phyloP scores from a whole-genome alignment of 495 filamentous ascomycete species.

The Ramalina intermedia region DNA sequence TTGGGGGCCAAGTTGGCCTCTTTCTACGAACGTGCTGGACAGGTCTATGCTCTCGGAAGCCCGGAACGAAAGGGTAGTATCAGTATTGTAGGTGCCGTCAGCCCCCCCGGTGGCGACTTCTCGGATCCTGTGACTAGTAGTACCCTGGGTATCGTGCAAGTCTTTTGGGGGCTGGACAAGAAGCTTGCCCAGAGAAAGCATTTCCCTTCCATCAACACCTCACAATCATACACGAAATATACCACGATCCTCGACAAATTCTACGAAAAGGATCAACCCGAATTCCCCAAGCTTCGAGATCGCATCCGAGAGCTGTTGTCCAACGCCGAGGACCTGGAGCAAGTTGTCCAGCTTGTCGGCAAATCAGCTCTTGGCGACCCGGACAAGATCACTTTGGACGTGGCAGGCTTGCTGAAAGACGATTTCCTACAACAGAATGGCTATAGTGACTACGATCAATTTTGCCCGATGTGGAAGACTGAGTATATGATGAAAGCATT shows the following conservation, averaged over 20 bases:
- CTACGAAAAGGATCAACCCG: constrained; percentile 83
- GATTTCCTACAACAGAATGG: constrained; percentile 99
- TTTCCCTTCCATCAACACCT: constrained; percentile 97
- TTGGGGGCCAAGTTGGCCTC: constrained; percentile 91
- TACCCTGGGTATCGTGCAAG: constrained; percentile 95
- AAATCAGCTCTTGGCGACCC: constrained; percentile 92
- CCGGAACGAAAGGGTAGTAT: constrained; percentile 80
- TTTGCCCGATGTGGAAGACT: constrained; percentile 98
- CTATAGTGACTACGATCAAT: constrained; percentile 97
- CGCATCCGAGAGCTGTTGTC: constrained; percentile 84
- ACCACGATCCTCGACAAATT: constrained; percentile 71
- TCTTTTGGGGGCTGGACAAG: constrained; percentile 99
- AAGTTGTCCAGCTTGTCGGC: constrained; percentile 96
- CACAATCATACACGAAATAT: constrained; percentile 95
- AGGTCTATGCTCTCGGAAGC: constrained; percentile 70
- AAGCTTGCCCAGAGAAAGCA: constrained; percentile 98
- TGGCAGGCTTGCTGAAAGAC: constrained; percentile 85
- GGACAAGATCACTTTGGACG: constrained; percentile 96
- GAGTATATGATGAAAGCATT: constrained; percentile 99
- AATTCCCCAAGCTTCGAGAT: constrained; percentile 86
- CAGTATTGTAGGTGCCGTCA: constrained; percentile 95
- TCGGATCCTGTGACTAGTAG: constrained; percentile 92
- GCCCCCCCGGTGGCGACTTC: constrained; percentile 96
- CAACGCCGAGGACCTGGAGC: constrained; percentile 92
- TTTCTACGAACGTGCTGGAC: constrained; percentile 99